Evolutionary conservation across 1,139 yeast species (phyloP).

Genomic region (Scheffersomyces illinoinensis): DNA sequence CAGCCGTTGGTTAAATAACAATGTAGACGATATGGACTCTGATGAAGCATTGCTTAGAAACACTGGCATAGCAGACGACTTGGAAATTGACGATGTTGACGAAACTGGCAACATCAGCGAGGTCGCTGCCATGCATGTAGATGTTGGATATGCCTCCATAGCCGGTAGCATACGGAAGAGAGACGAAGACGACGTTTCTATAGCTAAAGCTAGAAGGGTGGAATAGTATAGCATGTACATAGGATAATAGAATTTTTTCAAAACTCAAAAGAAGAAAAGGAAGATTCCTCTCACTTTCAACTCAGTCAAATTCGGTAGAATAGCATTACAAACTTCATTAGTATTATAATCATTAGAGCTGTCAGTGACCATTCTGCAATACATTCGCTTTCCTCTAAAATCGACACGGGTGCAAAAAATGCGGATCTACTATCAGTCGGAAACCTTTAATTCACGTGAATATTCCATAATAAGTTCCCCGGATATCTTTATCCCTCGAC

Average conservation of each 20-base stretch:
- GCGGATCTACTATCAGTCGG: neutral
- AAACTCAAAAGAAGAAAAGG: neutral
- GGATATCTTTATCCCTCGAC: neutral
- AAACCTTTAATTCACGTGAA: neutral
- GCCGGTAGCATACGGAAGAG: constrained; percentile 36
- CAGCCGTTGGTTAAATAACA: constrained; percentile 19
- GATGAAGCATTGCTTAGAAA: constrained; percentile 17
- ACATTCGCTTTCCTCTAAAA: neutral
- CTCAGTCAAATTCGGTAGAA: neutral
- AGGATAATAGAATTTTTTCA: neutral
- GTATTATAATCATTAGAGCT: neutral
- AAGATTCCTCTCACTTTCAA: neutral
- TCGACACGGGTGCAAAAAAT: neutral
- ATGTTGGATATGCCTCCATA: constrained; percentile 39
- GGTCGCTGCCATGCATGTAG: constrained; percentile 48
- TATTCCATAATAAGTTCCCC: neutral
- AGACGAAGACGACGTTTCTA: constrained; percentile 18
- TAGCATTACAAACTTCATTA: neutral
- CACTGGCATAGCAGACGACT: constrained; percentile 42
- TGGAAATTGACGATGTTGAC: constrained; percentile 20
- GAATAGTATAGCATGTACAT: neutral
- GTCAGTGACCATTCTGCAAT: no score
- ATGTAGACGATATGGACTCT: constrained; percentile 4
- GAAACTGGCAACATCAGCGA: constrained; percentile 13
- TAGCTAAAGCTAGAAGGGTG: constrained; percentile 4